These are phyloP conservation scores for Rhizopogon vesiculosus DNA, from an alignment of 768 basidiomycete species.

Conservation along the genomic window DNA sequence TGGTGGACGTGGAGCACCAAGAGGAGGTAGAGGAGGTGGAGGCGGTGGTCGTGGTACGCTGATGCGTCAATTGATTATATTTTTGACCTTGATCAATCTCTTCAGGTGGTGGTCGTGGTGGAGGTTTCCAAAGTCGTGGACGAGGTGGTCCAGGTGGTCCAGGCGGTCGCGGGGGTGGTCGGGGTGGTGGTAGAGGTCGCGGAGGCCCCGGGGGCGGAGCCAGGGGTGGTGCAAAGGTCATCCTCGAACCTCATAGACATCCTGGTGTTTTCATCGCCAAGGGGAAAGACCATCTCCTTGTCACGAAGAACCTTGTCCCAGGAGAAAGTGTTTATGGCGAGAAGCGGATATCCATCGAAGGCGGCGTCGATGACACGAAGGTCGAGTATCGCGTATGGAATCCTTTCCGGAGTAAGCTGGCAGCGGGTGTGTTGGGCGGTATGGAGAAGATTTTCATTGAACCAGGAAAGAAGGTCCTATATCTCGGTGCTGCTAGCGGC, in stretches of 20 bases:
- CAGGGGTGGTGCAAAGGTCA: slow-evolving; percentile 79
- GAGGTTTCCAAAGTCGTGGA: slow-evolving; percentile 25
- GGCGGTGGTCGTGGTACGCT: slow-evolving; percentile 35
- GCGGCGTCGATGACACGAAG: slow-evolving; percentile 74
- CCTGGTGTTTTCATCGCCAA: slow-evolving; percentile 94
- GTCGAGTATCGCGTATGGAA: slow-evolving; percentile 99
- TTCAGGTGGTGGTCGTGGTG: slow-evolving; percentile 26
- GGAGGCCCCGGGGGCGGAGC: slow-evolving; percentile 68
- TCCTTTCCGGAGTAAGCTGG: slow-evolving; percentile 95
- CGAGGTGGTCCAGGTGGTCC: slow-evolving; percentile 38
- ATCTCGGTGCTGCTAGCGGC: slow-evolving; percentile 96
- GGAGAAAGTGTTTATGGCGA: slow-evolving; percentile 99
- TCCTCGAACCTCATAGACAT: slow-evolving; percentile 94
- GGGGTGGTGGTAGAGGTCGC: slow-evolving; percentile 46
- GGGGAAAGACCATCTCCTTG: slow-evolving; percentile 95
- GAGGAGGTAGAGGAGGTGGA: slow-evolving; percentile 34
- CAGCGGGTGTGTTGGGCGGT: slow-evolving; percentile 94
- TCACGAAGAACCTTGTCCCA: slow-evolving; percentile 96
- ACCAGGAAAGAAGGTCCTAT: slow-evolving; percentile 94
- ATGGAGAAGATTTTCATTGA: slow-evolving; percentile 89
- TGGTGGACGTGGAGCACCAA: slow-evolving; percentile 33
- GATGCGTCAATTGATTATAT: slow-evolving; percentile 7
- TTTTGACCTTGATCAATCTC: slow-evolving; percentile 6
- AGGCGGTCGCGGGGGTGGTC: slow-evolving; percentile 37
- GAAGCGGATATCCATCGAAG: slow-evolving; percentile 89